Evolutionary conservation across 768 basidiomycete species (phyloP), one percentile per base, ranked within the genome.

Genomic region (Boletus tomentosulus): DNA sequence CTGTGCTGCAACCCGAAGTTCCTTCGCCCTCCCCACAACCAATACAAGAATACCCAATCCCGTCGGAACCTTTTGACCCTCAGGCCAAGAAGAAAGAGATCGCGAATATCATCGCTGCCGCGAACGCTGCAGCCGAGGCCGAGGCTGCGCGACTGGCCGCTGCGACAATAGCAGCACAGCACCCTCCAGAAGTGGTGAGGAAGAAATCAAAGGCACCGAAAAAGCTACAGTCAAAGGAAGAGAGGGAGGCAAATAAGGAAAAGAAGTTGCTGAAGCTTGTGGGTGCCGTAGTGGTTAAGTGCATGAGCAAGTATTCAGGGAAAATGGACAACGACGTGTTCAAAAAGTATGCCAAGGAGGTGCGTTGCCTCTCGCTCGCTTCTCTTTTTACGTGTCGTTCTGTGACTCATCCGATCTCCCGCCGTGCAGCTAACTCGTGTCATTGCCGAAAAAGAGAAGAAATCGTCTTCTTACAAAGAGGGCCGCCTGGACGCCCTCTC

Each of bases 291-390:
- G 96, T 99, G 38, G 96, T 99, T 37, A 88, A 85, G 70, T 85
- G 78, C 54, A 94, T 98, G 93, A 89, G 86, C 54, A 97, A 94
- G 74, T 86, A 98, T 65, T 78, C 84, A 48, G 77, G 84, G 50
- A 73, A 84, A 43, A 79, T 97, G 68, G 81, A 84, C 51, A 80
- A 81, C 47, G 93, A 97, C 7, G 68, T 77, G 50, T 98, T 98
- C 81, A 99, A 99, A 78, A 86, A 86, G 66, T 85, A 97, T 66
- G 97, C 97, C 3, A 92, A 93, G 67, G 92, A 98, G 82, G 96
- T 92, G 57, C 56, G 80, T 65, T 39, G 4, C 8, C 30, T 49
- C n/a, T 33, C 3, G 6, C 13, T 30, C 9, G 16, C 31, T 37
- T 34, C 25, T 15, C 30, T 46, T 48, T 48, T 63, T 48, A 51